These are phyloP conservation scores for Neolentinus lepideus DNA, from an alignment of 1,284 basidiomycete genomes.

Conservation along the genomic window DNA sequence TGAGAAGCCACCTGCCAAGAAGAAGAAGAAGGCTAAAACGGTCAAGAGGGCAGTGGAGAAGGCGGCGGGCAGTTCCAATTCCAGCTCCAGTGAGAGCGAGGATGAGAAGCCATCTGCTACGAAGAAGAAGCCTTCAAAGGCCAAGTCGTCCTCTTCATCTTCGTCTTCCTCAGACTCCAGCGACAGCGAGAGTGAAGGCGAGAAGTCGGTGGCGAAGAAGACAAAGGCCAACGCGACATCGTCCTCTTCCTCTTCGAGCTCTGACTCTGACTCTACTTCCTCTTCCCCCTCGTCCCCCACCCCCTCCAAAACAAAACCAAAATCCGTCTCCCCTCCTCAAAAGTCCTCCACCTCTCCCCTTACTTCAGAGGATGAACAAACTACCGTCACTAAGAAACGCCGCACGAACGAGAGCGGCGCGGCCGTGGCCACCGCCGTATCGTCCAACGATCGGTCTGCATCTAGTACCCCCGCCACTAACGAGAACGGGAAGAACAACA, in stretches of 20 bases:
- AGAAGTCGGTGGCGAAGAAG: conserved; percentile 3
- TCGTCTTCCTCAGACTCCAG: not conserved
- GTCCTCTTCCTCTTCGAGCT: conserved; percentile 5
- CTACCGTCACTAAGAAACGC: conserved; percentile 48
- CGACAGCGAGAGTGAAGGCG: not conserved
- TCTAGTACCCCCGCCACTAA: conserved; percentile 4
- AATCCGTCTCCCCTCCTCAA: conserved; percentile 1
- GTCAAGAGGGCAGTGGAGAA: not conserved
- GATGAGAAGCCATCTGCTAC: conserved; percentile 2
- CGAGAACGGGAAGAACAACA: conserved; percentile 17
- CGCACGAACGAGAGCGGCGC: conserved; percentile 42
- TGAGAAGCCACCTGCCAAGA: no score
- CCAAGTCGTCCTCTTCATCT: not conserved
- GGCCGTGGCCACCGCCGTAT: conserved; percentile 37
- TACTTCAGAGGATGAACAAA: conserved; percentile 12
- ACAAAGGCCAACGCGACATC: not conserved
- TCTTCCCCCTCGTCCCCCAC: conserved; percentile 8
- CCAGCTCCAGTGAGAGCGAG: not conserved
- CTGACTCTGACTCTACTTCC: conserved; percentile 21
- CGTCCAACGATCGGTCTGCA: conserved; percentile 13
- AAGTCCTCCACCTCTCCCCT: not conserved
- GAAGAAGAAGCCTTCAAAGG: not conserved
- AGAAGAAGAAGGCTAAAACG: not conserved
- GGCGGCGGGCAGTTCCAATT: not conserved
- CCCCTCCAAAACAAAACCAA: conserved; percentile 3